Evolutionary conservation across 371 early-diverging fungal genomes (phyloP), one percentile per base, ranked within the genome.

Genomic region (Mucor velutinosus): DNA sequence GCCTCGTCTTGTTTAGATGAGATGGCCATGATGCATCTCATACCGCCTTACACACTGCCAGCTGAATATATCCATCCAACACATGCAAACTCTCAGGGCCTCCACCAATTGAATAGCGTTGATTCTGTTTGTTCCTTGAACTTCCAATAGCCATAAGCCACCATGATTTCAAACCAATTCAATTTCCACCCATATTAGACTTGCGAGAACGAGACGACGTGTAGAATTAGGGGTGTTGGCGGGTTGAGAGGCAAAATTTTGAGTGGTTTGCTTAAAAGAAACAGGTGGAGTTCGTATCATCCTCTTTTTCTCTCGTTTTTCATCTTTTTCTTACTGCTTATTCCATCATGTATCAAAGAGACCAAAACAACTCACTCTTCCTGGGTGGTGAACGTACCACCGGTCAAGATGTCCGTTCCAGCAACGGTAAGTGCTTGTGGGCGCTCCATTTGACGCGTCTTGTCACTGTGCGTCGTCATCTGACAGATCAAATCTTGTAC

Each of bases 341-440:
- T 19, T 8, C 21, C n/a, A 62, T 51, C 27, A 71, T 71, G 71
- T 71, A 62, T 59, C 66, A 66, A 63, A 66, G 62, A 59, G 66
- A 71, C 59, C 71, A 71, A 59, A 71, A 53, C 39, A 58, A 39
- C 23, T 59, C 62, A 7, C 71, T 73, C 47, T 91, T 92, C 70
- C 89, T 94, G 69, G 94, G 94, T 53, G 99, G 99, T 58, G 88
- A 94, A 74, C 91, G 99, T 63, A 92, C 92, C 64, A 91, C 95
- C 17, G 99, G 99, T 39, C 93, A 92, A 74, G 96, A 95, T 76
- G 95, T 99, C 39, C 91, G 99, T 43, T 81, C 91, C 61, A 96
- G 97, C 80, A 99, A 99, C 89, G 97, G 99, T 97, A 90, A 64
- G 75, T 58, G 43, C 8, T 8, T 11, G 19, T 55, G 30, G 33